Evolutionary conservation across 495 filamentous ascomycete genomes (phyloP).

Genomic region (Tuber umbilicatum): DNA sequence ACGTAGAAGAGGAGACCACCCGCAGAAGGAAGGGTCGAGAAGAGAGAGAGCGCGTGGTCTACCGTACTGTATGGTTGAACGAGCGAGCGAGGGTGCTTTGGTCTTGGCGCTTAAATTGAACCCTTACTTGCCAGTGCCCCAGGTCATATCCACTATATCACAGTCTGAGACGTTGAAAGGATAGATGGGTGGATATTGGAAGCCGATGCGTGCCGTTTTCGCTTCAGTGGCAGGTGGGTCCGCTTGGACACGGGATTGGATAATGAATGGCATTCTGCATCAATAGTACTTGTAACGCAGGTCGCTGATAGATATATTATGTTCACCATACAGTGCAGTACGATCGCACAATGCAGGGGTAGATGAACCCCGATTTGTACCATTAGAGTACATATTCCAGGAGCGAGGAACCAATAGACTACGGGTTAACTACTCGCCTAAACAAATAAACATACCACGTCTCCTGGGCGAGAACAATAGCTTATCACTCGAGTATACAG

Average conservation of each 20-base stretch:
- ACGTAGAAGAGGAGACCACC: constrained; percentile 1
- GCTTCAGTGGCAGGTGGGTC: not conserved
- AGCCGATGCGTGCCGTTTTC: not conserved
- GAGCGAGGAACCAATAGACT: too few species aligned
- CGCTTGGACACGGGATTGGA: not conserved
- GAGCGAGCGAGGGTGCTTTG: not conserved
- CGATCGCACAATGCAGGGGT: not conserved
- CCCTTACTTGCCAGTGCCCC: not conserved
- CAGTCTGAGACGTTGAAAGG: not conserved
- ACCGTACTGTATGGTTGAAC: not conserved
- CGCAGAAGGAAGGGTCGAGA: not conserved
- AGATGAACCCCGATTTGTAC: too few species aligned
- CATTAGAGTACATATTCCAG: too few species aligned
- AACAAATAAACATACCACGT: too few species aligned
- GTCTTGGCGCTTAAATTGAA: not conserved
- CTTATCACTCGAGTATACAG: too few species aligned
- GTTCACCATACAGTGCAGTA: not conserved
- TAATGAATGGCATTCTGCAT: too few species aligned
- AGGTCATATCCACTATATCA: not conserved
- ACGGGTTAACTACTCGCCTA: too few species aligned
- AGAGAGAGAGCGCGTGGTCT: too few species aligned
- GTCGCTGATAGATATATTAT: not conserved
- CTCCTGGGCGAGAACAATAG: too few species aligned
- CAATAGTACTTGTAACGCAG: too few species aligned
- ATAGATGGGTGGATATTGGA: not conserved